Evolutionary conservation across 2,329 filamentous ascomycete species (phyloP).

Genomic region (Aspergillus amoenus): DNA sequence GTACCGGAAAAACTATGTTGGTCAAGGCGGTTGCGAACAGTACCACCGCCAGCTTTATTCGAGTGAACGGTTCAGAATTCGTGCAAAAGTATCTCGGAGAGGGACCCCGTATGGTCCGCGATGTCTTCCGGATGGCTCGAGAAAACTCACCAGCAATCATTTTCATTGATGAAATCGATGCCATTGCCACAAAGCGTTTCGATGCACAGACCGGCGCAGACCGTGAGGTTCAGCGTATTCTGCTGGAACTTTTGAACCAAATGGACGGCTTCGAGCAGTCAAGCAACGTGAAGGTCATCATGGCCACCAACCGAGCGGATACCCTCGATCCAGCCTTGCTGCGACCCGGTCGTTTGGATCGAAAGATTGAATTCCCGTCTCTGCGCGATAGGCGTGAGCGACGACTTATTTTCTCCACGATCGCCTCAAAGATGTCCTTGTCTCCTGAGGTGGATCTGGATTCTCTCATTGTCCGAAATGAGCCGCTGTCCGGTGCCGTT

Average conservation of each 20-base stretch:
- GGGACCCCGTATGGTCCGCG: slow-evolving; percentile 96
- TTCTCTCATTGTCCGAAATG: slow-evolving; percentile 92
- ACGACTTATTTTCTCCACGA: slow-evolving; percentile 95
- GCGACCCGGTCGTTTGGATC: slow-evolving; percentile 89
- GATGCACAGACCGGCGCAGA: slow-evolving; percentile 98
- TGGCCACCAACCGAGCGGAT: slow-evolving; percentile 98
- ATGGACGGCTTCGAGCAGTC: slow-evolving; percentile 99
- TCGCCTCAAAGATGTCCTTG: slow-evolving; percentile 94
- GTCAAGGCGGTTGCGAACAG: slow-evolving; percentile 99
- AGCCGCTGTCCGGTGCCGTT: slow-evolving; percentile 89
- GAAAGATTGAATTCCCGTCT: slow-evolving; percentile 98
- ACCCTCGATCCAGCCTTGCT: slow-evolving; percentile 93
- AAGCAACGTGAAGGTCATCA: slow-evolving; percentile 99
- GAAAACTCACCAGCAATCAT: slow-evolving; percentile 99
- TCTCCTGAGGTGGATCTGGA: slow-evolving; percentile 96
- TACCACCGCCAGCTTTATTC: slow-evolving; percentile 96
- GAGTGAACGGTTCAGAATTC: slow-evolving; percentile 96
- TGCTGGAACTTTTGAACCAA: slow-evolving; percentile 95
- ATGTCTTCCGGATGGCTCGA: slow-evolving; percentile 98
- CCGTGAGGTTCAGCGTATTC: slow-evolving; percentile 95
- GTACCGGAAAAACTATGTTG: slow-evolving; percentile 95
- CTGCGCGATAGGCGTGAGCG: slow-evolving; percentile 91
- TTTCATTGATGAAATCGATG: slow-evolving; percentile 99
- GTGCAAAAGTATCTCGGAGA: slow-evolving; percentile 99
- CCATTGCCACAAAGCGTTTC: slow-evolving; percentile 98